These are phyloP conservation scores for Rhodotorula diobovata DNA, from an alignment of 768 basidiomycete species.

Conservation along the genomic window DNA sequence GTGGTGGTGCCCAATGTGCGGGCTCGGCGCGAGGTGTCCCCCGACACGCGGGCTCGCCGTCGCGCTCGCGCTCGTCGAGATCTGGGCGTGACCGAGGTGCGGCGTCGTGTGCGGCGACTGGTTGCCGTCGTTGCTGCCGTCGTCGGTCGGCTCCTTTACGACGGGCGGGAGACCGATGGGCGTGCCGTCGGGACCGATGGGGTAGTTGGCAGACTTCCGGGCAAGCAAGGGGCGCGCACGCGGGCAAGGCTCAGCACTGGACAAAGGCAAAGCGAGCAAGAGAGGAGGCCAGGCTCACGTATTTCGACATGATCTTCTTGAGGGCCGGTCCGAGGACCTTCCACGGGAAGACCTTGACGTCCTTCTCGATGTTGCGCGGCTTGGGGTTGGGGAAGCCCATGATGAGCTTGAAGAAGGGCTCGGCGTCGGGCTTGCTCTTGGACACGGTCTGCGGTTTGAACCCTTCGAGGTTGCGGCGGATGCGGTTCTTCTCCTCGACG, in stretches of 20 bases:
- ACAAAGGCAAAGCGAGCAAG: neutral
- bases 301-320: conserved; percentile 53
- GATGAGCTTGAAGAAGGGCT: conserved; percentile 87
- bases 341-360: conserved; percentile 61
- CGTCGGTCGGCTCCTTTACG: neutral
- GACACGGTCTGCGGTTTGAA: conserved; percentile 84
- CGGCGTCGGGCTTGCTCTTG: conserved; percentile 72
- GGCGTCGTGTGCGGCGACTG: neutral
- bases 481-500: conserved; percentile 95
- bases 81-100: neutral
- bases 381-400: conserved; percentile 93
- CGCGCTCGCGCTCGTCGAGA: neutral
- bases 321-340: conserved; percentile 49
- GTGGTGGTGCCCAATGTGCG: conserved; percentile 8
- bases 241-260: neutral
- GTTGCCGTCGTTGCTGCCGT: neutral
- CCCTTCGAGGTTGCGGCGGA: conserved; percentile 87
- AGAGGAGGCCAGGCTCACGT: conserved; percentile 43
- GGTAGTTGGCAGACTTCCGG: conserved; percentile 29
- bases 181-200: conserved; percentile 2
- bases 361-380: conserved; percentile 95
- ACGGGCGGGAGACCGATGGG: neutral
- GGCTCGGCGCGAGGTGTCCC: neutral
- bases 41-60: neutral
- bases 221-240: too few species aligned